Conservation (phyloP, 2,329 filamentous ascomycete species). For the Epichloe baconii region DNA sequence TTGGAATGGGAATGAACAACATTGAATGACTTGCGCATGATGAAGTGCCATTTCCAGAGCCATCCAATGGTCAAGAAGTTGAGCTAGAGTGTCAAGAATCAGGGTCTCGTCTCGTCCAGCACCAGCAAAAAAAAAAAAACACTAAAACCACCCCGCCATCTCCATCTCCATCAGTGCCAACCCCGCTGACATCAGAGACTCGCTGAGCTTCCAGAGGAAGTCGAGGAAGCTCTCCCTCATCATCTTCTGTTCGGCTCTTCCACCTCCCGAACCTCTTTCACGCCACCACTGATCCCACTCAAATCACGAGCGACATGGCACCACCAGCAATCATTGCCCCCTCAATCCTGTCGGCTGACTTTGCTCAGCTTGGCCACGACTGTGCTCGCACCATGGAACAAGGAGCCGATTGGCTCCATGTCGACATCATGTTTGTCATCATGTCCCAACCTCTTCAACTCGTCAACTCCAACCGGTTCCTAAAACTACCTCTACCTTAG, state of each 20-base stretch:
- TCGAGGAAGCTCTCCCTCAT: background rate
- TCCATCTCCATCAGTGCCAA: background rate
- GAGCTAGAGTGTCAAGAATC: too few relatives aligned
- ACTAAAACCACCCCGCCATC: background rate
- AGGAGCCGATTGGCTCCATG: constrained; percentile 85
- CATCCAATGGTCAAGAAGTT: background rate
- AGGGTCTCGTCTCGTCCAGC: background rate
- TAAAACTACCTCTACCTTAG: constrained; percentile 27
- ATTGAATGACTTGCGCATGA: too few relatives aligned
- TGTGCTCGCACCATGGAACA: constrained; percentile 76
- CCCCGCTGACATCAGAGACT: constrained; percentile 8
- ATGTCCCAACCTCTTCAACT: constrained; percentile 11
- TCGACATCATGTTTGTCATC: constrained; percentile 67
- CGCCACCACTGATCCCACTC: background rate
- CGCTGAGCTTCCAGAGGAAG: background rate
- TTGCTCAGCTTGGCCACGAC: constrained; percentile 73
- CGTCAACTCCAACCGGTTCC: background rate
- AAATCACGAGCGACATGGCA: constrained; percentile 46
- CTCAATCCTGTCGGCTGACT: constrained; percentile 96
- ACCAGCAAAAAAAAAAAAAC: background rate
- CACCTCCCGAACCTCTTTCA: background rate
- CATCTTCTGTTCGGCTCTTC: background rate
- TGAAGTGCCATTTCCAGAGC: too few relatives aligned
- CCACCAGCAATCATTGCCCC: constrained; percentile 91
- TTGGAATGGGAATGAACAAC: too few relatives aligned